A percentile compares a stretch with the other conserved stretches of the same genome.
These are phyloP conservation scores for Seiridium cupressi DNA, from an alignment of 2,329 filamentous ascomycete genomes.

Conservation along the genomic window DNA sequence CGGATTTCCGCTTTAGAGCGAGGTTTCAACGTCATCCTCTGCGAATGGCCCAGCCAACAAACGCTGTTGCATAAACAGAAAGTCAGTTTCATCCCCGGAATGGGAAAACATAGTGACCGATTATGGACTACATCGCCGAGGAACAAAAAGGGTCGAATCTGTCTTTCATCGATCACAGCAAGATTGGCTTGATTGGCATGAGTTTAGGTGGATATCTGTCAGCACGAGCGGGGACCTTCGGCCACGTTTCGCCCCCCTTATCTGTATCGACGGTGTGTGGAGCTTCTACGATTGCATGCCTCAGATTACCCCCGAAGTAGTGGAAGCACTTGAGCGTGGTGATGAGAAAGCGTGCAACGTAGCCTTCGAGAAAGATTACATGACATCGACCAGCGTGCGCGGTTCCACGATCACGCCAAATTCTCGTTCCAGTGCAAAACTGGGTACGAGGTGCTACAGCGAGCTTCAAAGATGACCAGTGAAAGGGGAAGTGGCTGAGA, in stretches of 20 bases:
- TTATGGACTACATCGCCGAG: conserved; percentile 15
- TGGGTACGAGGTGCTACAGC: conserved; percentile 20
- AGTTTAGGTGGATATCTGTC: conserved; percentile 18
- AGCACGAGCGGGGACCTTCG: conserved; percentile 25
- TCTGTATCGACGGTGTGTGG: conserved; percentile 16
- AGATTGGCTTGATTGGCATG: conserved; percentile 13
- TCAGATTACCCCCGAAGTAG: conserved; percentile 15
- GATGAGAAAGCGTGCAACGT: conserved; percentile 15
- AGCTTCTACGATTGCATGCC: conserved; percentile 9
- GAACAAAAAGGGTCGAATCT: background rate
- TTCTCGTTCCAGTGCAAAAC: conserved; percentile 31
- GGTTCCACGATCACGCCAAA: conserved; percentile 31
- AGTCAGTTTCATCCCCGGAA: conserved; percentile 16
- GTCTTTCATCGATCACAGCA: conserved; percentile 8
- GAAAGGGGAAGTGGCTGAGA: conserved; percentile 12
- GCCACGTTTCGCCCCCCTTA: conserved; percentile 17
- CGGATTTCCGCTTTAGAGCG: conserved; percentile 24
- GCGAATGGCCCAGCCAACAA: conserved; percentile 14
- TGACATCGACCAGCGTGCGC: conserved; percentile 11
- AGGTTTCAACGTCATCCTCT: conserved; percentile 27
- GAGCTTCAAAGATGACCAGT: conserved; percentile 11
- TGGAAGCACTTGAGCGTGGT: conserved; percentile 13
- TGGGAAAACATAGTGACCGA: conserved; percentile 18
- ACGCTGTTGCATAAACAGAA: conserved; percentile 16
- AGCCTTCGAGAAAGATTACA: background rate